Evolutionary conservation across 2,329 filamentous ascomycete species (phyloP).

Genomic region (Metarhizium sp.): DNA sequence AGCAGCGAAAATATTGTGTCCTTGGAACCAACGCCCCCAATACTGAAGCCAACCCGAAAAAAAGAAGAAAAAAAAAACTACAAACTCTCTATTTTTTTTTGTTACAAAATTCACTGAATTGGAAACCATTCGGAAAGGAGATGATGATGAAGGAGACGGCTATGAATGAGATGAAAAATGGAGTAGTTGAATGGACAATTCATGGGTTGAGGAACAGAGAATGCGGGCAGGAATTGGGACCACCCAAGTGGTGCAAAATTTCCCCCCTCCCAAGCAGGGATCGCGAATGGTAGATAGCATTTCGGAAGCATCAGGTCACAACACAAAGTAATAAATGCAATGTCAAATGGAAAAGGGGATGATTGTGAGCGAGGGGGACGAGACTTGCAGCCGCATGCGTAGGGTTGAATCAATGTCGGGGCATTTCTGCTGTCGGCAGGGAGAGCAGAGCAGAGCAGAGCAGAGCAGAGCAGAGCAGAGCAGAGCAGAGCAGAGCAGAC

Average conservation of each 20-base stretch:
- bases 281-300: slow-evolving; percentile 7
- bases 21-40: slow-evolving; percentile 1
- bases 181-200: neutral
- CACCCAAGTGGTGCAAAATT: neutral
- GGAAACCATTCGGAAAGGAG: neutral
- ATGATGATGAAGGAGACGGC: neutral
- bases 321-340: slow-evolving; percentile 5
- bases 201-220: slow-evolving; percentile 5
- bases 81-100: neutral
- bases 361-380: too few species aligned
- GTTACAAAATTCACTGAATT: neutral
- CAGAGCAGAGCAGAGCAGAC: too few species aligned
- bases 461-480: too few species aligned
- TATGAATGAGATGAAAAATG: neutral
- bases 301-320: slow-evolving; percentile 11
- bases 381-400: too few species aligned
- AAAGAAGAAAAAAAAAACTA: neutral
- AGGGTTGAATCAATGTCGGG: neutral
- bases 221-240: slow-evolving; percentile 1
- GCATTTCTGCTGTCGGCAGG: neutral
- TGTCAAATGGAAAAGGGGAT: too few species aligned
- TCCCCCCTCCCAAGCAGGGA: neutral
- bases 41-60: neutral
- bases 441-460: too few species aligned
- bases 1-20: slow-evolving; percentile 6